Percentiles rank a stretch among this genome's conserved stretches.
These are phyloP conservation scores for Phytophthora hibernalis DNA, from an alignment of 352 stramenopile genomes.

Conservation along the genomic window DNA sequence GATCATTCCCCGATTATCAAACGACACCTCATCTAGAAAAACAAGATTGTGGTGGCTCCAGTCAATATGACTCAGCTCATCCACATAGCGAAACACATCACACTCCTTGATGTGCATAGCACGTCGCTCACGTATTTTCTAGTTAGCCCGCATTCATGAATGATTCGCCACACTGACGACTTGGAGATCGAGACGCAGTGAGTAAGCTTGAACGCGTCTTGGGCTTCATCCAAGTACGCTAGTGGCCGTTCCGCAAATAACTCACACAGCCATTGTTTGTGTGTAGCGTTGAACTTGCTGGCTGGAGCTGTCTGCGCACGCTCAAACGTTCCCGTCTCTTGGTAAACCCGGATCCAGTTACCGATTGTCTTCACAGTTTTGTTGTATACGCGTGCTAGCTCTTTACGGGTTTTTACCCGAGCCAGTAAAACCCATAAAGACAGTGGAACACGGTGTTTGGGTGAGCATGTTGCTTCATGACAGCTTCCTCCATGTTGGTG, in stretches of 20 bases:
- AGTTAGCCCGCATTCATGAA: slow-evolving; percentile 13
- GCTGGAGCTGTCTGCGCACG: neutral
- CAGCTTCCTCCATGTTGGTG: too few species aligned
- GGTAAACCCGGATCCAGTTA: slow-evolving; percentile 3
- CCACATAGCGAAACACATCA: slow-evolving; percentile 1
- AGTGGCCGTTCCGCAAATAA: neutral
- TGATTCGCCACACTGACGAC: slow-evolving; percentile 13
- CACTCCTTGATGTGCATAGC: slow-evolving; percentile 3
- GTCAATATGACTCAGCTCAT: slow-evolving; percentile 5
- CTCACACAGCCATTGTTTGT: neutral
- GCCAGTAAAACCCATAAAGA: slow-evolving; percentile 3
- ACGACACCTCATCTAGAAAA: slow-evolving; percentile 2
- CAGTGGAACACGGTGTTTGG: too few species aligned
- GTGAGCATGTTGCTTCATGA: too few species aligned
- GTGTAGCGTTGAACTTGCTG: neutral
- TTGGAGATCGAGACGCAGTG: slow-evolving; percentile 1
- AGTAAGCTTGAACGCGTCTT: neutral
- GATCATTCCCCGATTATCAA: slow-evolving; percentile 41
- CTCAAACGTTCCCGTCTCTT: slow-evolving; percentile 7
- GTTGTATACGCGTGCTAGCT: neutral
- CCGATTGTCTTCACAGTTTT: slow-evolving; percentile 4
- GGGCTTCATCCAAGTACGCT: slow-evolving; percentile 3
- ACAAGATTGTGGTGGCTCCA: slow-evolving; percentile 3
- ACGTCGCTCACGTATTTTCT: slow-evolving; percentile 4
- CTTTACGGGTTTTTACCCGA: neutral